Percentiles rank a stretch among this genome's conserved stretches.
These are phyloP conservation scores for Syzygium grande DNA, from an alignment of 345 rosid species.

Conservation along the genomic window DNA sequence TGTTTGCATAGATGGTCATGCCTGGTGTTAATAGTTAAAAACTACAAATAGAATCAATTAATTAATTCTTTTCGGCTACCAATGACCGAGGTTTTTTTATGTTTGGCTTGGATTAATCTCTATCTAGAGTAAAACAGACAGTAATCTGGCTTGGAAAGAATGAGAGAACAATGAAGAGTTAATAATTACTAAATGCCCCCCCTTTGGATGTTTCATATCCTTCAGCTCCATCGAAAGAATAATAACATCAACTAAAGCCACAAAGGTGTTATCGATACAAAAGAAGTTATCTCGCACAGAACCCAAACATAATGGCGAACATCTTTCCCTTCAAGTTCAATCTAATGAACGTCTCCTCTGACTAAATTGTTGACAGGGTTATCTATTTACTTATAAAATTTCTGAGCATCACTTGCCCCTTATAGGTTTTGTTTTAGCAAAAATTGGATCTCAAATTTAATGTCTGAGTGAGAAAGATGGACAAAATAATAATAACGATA, in stretches of 20 bases:
- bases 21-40: background rate
- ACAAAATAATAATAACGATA: background rate
- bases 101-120: background rate
- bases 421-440: background rate
- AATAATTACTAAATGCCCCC: background rate
- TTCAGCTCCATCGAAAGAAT: background rate
- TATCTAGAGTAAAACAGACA: background rate
- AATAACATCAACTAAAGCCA: background rate
- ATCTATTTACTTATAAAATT: background rate
- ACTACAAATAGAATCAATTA: background rate
- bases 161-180: background rate
- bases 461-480: background rate
- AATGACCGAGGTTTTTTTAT: background rate
- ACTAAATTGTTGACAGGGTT: background rate
- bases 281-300: background rate
- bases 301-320: background rate
- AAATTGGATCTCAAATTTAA: background rate
- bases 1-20: background rate
- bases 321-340: background rate
- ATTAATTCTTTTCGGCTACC: background rate
- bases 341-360: background rate
- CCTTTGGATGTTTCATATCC: background rate
- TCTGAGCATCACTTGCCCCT: background rate
- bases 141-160: background rate
- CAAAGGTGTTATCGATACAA: background rate